Conservation (phyloP, 169 alveolate genomes). For the Eimeria praecox region DNA sequence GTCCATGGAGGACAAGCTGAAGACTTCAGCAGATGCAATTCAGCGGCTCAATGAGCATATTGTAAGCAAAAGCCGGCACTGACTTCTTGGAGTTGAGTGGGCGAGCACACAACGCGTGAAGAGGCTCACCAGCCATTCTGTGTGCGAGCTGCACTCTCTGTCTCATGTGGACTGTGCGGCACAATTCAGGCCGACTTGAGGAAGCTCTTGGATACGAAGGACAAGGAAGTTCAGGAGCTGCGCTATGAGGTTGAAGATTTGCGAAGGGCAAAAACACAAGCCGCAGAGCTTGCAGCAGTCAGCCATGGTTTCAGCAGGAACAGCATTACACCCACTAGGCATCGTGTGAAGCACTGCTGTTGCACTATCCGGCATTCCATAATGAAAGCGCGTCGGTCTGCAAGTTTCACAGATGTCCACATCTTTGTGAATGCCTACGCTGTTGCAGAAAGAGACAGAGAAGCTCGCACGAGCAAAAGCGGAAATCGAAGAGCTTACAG, state of each 20-base stretch:
- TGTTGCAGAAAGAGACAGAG: constrained; percentile 32
- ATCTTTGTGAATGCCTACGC: background rate
- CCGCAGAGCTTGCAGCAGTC: constrained; percentile 51
- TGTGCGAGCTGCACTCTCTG: background rate
- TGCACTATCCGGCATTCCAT: background rate
- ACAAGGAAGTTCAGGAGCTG: constrained; percentile 31
- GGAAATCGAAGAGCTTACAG: background rate
- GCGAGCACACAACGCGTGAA: background rate
- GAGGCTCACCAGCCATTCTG: background rate
- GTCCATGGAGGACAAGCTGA: constrained; percentile 69
- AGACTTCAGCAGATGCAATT: constrained; percentile 38
- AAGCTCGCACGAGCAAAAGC: background rate
- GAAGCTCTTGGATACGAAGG: constrained; percentile 37
- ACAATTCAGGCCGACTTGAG: constrained; percentile 52
- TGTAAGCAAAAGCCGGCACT: background rate
- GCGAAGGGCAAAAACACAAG: background rate
- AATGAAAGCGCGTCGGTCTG: background rate
- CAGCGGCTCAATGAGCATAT: constrained; percentile 63
- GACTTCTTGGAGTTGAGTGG: background rate
- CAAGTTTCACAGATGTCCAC: background rate
- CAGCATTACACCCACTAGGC: background rate
- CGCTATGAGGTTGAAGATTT: background rate
- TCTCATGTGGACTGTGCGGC: background rate
- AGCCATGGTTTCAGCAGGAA: background rate
- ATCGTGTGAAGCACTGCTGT: background rate